Base-by-base conservation (phyloP, 179 eudicot genomes). In the Silene vulgaris region DNA sequence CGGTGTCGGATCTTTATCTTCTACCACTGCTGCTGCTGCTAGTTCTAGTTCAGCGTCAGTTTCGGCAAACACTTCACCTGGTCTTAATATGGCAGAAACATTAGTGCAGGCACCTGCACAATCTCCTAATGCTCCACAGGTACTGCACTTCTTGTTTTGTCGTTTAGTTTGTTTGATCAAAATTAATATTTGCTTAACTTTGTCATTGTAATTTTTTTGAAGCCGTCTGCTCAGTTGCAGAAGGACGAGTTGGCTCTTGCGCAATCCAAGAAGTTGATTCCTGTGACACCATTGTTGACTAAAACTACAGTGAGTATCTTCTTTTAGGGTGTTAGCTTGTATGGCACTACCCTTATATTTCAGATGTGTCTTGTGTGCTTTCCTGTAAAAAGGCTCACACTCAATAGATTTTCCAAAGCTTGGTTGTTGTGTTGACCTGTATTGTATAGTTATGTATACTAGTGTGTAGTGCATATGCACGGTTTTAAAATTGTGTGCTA, bases 81-180 rank as follows among this genome's bases (percentile, higher is more conserved):
- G 87, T 71, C 90, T 87, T 20, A 93, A 88, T 74, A 93, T 93
- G 98, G 98, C 98, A 35, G 93, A 91, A 81, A 81, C 97, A 65
- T 83, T 93, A 78, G 90, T 79, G 74, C 95, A 88, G 79, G 86
- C 90, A 64, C 85, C 97, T 56, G 71, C 82, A 32, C 89, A 84
- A 66, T 80, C 88, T 76, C 85, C 82, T 40, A 81, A 78, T 29
- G 14, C 75, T 62, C 81, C 90, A 14, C 91, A 93, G 92, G 98
- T 91, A 78, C 50, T 52, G 26, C 26, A 59, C 35, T 30, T 14
- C 45, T 28, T 71, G 0, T 69, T 5, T 17, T 48, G 52, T 6
- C 43, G 5, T 23, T 19, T 9, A 30, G 26, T n/a, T 69, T 8
- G 28, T 35, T 60, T 60, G 16, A 26, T 52, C 20, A 4, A 71